Evolutionary conservation across 176 grass and related monocot species (phyloP), one percentile per base, ranked within the genome.

Genomic region (Juncus effusus): DNA sequence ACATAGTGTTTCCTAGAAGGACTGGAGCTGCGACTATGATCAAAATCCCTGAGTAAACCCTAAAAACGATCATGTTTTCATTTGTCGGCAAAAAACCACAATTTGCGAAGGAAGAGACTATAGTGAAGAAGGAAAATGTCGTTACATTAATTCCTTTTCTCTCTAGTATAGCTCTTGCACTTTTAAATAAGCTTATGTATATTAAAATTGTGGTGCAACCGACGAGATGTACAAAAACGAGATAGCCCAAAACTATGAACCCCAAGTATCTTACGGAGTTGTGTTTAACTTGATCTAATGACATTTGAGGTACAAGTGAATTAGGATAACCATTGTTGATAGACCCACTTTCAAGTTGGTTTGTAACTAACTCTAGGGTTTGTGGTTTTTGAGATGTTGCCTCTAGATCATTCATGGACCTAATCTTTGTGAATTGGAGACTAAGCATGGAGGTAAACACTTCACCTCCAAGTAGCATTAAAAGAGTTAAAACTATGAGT

Each of bases 1-100:
- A 96, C 78, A 96, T 42, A 4, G 84, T 90, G 77, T 88, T 96
- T 0, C 91, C 87, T 42, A 80, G 67, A 55, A 96, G 79, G 14
- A 85, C 40, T 56, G 91, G 91, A 0, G 40, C 61, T 36, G 62
- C 10, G 42, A 88, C 61, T 2, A 91, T 64, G 16, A 96, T 81
- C 16, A 96, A 85, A 42, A 96, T 76, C 8, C 84, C 84, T 0
- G 91, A 81, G 79, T 39, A 76, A 4, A 63, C 49, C 63, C 15
- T 83, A 76, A 96, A 96, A 36, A 79, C 74, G 3, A 63, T 16
- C 87, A 96, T 96, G 62, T 79, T 86, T 44, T 96, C 79, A 64
- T 91, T 91, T 2, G 74, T 96, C 6, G 84, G 74, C 52, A 91
- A 10, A 57, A 96, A 96, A 7, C 92, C 84, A 36, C 84, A 77